Conservation (phyloP, 805 yeast genomes). For the Candida boleticola region DNA sequence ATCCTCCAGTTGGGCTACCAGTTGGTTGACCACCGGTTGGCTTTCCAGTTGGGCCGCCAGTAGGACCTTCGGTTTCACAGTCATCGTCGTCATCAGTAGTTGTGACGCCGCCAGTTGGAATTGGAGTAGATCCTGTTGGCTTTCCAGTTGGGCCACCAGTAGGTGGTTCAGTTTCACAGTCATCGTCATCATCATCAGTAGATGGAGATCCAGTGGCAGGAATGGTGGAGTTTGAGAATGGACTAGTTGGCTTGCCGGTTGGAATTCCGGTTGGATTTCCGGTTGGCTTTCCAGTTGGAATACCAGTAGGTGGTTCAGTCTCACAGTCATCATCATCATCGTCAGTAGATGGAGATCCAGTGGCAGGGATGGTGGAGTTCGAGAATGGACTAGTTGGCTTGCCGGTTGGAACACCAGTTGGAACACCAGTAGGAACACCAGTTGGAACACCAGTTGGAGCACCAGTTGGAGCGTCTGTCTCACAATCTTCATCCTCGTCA, state of each 20-base stretch:
- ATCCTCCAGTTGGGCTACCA: conserved; percentile 1
- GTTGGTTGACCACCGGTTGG: neutral
- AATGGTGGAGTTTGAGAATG: no score
- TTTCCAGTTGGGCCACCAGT: neutral
- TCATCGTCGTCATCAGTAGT: neutral
- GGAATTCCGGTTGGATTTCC: conserved; percentile 5
- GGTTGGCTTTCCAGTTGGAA: neutral
- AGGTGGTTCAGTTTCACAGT: conserved; percentile 9
- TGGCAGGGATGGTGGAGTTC: neutral
- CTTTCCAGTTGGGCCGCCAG: neutral
- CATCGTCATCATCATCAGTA: conserved; percentile 10
- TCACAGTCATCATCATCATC: conserved; percentile 13
- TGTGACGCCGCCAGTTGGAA: conserved; percentile 1
- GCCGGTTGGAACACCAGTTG: conserved; percentile 3
- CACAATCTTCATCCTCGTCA: conserved; percentile 12
- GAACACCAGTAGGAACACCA: neutral
- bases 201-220: conserved; percentile 4
- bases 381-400: neutral
- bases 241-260: conserved; percentile 3
- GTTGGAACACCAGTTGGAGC: conserved; percentile 4
- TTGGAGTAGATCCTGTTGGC: conserved; percentile 3
- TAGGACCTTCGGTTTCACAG: conserved; percentile 1
- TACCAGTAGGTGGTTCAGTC: conserved; percentile 6
- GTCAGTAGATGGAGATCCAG: conserved; percentile 5
- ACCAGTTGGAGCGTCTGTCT: conserved; percentile 8